These are phyloP conservation scores for Sparassis latifolia DNA, from an alignment of 1,284 basidiomycete species.

Conservation along the genomic window DNA sequence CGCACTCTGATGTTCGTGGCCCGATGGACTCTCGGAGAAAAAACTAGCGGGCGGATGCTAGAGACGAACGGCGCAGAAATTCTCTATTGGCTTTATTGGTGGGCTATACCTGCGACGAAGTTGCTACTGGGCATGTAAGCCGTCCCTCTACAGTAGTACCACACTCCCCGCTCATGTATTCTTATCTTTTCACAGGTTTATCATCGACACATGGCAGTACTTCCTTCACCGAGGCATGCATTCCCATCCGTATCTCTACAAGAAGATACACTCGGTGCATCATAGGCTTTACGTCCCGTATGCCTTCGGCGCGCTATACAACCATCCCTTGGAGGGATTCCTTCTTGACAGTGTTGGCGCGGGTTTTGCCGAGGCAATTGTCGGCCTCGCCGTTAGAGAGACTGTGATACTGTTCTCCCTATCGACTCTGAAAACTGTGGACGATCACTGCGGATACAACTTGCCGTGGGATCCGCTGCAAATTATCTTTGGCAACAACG, in stretches of 20 bases:
- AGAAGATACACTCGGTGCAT: slow-evolving; percentile 90
- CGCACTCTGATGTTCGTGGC: slow-evolving; percentile 37
- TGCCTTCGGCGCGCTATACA: slow-evolving; percentile 96
- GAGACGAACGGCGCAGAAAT: slow-evolving; percentile 43
- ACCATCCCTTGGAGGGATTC: slow-evolving; percentile 91
- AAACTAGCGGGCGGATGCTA: slow-evolving; percentile 22
- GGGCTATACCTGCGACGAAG: slow-evolving; percentile 81
- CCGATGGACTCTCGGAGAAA: slow-evolving; percentile 32
- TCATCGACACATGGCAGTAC: slow-evolving; percentile 99
- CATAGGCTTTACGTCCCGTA: slow-evolving; percentile 97
- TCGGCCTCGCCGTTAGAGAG: slow-evolving; percentile 77
- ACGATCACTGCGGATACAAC: slow-evolving; percentile 94
- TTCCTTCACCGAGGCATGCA: slow-evolving; percentile 93
- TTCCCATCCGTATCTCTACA: slow-evolving; percentile 87
- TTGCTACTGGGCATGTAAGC: slow-evolving; percentile 81
- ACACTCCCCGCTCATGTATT: slow-evolving; percentile 2
- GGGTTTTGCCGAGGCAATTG: slow-evolving; percentile 65
- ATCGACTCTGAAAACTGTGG: slow-evolving; percentile 91
- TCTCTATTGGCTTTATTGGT: slow-evolving; percentile 87
- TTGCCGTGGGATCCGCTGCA: slow-evolving; percentile 90
- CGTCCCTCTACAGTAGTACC: slow-evolving; percentile 2
- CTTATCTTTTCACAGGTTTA: slow-evolving; percentile 50
- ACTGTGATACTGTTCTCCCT: slow-evolving; percentile 80
- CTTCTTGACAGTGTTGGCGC: slow-evolving; percentile 86
- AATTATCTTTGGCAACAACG: slow-evolving; percentile 85